These are phyloP conservation scores for Cryptococcus deneoformans DNA, from an alignment of 1,284 basidiomycete species.

Conservation along the genomic window DNA sequence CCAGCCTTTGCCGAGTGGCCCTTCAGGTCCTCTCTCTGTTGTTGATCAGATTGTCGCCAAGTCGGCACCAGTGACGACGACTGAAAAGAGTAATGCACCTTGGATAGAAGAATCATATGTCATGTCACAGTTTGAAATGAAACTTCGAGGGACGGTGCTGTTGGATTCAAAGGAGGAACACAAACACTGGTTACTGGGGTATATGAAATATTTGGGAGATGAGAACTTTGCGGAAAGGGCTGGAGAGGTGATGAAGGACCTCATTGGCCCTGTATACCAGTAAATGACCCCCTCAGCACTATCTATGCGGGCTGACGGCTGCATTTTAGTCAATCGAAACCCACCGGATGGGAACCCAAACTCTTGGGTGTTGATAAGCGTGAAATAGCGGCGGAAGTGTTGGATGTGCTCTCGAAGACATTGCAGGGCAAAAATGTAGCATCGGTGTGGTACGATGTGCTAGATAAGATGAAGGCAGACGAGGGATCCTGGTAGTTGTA, in stretches of 20 bases:
- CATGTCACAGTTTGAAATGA: constrained; percentile 77
- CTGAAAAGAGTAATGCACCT: constrained; percentile 48
- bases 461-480: too few relatives aligned
- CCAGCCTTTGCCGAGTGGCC: constrained; percentile 3
- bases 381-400: constrained; percentile 72
- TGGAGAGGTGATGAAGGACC: constrained; percentile 80
- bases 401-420: constrained; percentile 57
- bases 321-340: constrained; percentile 45
- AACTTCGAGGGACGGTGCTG: constrained; percentile 65
- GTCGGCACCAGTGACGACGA: background rate
- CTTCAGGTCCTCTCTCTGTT: constrained; percentile 20
- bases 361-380: constrained; percentile 70
- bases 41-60: constrained; percentile 25
- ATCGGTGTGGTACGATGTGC: too few relatives aligned
- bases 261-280: constrained; percentile 64
- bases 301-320: background rate
- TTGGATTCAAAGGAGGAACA: constrained; percentile 80
- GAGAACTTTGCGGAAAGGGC: constrained; percentile 80
- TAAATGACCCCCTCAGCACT: background rate
- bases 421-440: too few relatives aligned
- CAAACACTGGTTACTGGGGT: constrained; percentile 67
- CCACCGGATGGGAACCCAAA: constrained; percentile 62
- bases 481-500: too few relatives aligned
- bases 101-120: constrained; percentile 79
- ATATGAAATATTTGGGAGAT: constrained; percentile 77